Conservation (phyloP, 331 rosid genomes). For the Quercus tomentella region DNA sequence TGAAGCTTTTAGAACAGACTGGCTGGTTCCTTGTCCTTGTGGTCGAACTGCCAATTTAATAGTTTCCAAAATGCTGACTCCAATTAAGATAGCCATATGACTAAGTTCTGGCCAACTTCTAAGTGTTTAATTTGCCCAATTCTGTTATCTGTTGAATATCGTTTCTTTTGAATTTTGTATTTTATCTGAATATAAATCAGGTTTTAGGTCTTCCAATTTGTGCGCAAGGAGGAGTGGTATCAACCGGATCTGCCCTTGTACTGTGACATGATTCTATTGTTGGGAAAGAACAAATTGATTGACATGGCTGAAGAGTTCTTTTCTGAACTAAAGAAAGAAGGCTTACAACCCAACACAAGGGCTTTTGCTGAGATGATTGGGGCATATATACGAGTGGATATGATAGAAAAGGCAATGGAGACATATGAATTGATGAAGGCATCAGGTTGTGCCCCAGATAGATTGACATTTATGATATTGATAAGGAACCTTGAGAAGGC, state of each 20-base stretch:
- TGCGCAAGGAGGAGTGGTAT: constrained; percentile 45
- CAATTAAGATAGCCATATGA: background rate
- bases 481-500: constrained; percentile 44
- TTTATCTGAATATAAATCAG: background rate
- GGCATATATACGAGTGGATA: constrained; percentile 47
- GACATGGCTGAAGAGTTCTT: constrained; percentile 61
- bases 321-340: constrained; percentile 27
- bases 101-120: background rate
- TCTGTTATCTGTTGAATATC: background rate
- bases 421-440: constrained; percentile 50
- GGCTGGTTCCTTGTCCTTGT: background rate
- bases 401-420: constrained; percentile 58
- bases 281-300: constrained; percentile 56
- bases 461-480: constrained; percentile 56
- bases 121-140: background rate
- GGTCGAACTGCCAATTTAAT: background rate
- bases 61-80: background rate
- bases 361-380: constrained; percentile 74
- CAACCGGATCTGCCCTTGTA: constrained; percentile 41
- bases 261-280: constrained; percentile 52
- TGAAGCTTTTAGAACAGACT: background rate
- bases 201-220: constrained; percentile 55
- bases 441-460: constrained; percentile 55
- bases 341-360: constrained; percentile 57
- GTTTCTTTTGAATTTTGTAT: background rate